These are phyloP conservation scores for Aspergillus diversus DNA, from an alignment of 495 filamentous ascomycete species.

Conservation along the genomic window DNA sequence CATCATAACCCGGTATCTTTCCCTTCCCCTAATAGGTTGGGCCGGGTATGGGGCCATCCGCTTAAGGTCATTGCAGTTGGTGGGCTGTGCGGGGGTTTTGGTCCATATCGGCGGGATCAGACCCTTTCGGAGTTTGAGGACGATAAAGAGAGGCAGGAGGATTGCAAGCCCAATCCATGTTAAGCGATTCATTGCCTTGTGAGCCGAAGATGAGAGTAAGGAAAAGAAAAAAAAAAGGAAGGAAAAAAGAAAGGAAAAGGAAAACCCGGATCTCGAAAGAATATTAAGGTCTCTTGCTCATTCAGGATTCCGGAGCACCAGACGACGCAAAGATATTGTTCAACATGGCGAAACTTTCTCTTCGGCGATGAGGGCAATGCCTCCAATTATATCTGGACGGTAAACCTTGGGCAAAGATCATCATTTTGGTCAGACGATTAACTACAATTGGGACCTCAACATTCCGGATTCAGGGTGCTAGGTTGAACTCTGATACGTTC, in stretches of 20 bases:
- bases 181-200: constrained; percentile 39
- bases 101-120: constrained; percentile 18
- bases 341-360: constrained; percentile 26
- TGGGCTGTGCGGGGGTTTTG: constrained; percentile 6
- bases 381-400: constrained; percentile 27
- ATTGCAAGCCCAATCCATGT: constrained; percentile 41
- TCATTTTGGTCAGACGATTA: constrained; percentile 35
- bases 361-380: constrained; percentile 25
- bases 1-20: constrained; percentile 56
- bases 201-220: constrained; percentile 14
- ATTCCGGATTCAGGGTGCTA: constrained; percentile 29
- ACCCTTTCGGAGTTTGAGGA: constrained; percentile 29
- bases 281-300: constrained; percentile 19
- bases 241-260: constrained; percentile 21
- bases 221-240: constrained; percentile 11
- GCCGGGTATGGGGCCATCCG: constrained; percentile 47
- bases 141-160: constrained; percentile 45
- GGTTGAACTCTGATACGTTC: constrained; percentile 33
- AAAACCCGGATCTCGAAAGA: constrained; percentile 25
- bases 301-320: constrained; percentile 21
- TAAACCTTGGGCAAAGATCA: constrained; percentile 27
- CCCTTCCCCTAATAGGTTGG: constrained; percentile 48
- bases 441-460: constrained; percentile 27
- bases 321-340: constrained; percentile 18
- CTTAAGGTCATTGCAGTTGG: constrained; percentile 37